Evolutionary conservation across 2,329 filamentous ascomycete genomes (phyloP).

Genomic region (Erysiphe pulchra): DNA sequence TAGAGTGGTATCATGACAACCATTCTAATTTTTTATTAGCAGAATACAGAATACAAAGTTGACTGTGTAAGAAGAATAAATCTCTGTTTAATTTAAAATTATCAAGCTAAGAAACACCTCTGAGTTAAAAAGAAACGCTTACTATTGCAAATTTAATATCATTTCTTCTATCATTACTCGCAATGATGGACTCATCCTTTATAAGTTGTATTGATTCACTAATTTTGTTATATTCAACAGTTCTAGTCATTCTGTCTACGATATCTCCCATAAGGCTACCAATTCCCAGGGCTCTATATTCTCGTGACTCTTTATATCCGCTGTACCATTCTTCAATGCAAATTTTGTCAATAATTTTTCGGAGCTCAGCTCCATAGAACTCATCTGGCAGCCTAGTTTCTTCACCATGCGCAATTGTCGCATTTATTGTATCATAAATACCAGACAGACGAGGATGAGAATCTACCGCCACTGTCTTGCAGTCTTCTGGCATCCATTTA

Average conservation of each 20-base stretch:
- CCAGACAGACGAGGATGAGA: constrained; percentile 62
- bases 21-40: constrained; percentile 19
- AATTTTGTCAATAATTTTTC: constrained; percentile 43
- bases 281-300: constrained; percentile 78
- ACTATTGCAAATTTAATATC: constrained; percentile 42
- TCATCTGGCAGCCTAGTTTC: constrained; percentile 54
- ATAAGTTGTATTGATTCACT: constrained; percentile 9
- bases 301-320: constrained; percentile 59
- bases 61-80: background rate
- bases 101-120: background rate
- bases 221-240: constrained; percentile 30
- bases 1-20: constrained; percentile 85
- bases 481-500: constrained; percentile 60
- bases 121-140: background rate
- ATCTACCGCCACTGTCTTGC: constrained; percentile 51
- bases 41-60: background rate
- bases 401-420: constrained; percentile 61
- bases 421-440: constrained; percentile 85
- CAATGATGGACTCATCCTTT: no score
- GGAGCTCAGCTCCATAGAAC: constrained; percentile 60
- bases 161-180: constrained; percentile 13
- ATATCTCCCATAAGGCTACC: constrained; percentile 67
- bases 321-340: constrained; percentile 80
- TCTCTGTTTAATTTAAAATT: background rate
- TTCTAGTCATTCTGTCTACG: constrained; percentile 46